A percentile compares a stretch with the other conserved stretches of the same genome.
phyloP scores from a whole-genome alignment of 805 yeast species.

The Cyberlindnera galapagoensis region DNA sequence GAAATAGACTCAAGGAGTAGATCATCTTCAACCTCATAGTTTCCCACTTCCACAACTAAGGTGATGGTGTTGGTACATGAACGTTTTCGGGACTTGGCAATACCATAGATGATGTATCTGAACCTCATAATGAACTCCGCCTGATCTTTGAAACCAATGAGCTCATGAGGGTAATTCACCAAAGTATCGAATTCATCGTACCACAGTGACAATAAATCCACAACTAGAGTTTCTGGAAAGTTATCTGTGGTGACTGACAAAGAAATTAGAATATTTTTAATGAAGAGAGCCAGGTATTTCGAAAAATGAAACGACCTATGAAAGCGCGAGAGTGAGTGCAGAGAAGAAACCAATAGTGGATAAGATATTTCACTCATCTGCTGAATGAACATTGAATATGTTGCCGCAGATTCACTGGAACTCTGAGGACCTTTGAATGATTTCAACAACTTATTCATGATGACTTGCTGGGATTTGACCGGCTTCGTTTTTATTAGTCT shows the following conservation, averaged over 20 bases:
- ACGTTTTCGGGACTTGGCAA: constrained; percentile 24
- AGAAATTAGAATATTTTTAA: constrained; percentile 1
- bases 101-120: constrained; percentile 33
- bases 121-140: constrained; percentile 17
- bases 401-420: constrained; percentile 24
- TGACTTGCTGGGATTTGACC: constrained; percentile 4
- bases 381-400: constrained; percentile 17
- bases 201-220: constrained; percentile 16
- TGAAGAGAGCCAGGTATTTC: constrained; percentile 12
- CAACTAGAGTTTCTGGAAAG: constrained; percentile 2
- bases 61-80: not conserved
- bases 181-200: constrained; percentile 3
- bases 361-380: constrained; percentile 19
- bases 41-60: not conserved
- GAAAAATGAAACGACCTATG: constrained; percentile 15
- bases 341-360: constrained; percentile 13
- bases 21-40: constrained; percentile 9
- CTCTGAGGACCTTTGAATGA: constrained; percentile 20
- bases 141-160: constrained; percentile 7
- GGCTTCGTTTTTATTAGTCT: constrained; percentile 1
- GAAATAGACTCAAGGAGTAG: constrained; percentile 31
- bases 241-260: not conserved
- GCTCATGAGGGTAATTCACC: constrained; percentile 6
- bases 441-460: constrained; percentile 23
- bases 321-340: constrained; percentile 5